Evolutionary conservation across 345 rosid species (phyloP).

Genomic region (Luvunga scandens): DNA sequence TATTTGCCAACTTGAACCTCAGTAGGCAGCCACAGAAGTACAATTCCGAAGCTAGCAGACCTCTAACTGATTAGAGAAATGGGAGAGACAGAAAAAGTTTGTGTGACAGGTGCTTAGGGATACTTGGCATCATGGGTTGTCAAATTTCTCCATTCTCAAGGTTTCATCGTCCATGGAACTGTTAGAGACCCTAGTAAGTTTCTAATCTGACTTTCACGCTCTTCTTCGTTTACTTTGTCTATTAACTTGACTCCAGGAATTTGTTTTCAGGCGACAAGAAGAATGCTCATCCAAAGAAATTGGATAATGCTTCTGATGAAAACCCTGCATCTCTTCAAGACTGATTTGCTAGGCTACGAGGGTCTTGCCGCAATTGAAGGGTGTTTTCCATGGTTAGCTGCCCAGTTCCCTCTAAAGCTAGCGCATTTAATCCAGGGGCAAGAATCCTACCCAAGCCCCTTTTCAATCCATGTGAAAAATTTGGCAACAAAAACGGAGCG

Average conservation of each 20-base stretch:
- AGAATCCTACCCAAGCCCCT: neutral
- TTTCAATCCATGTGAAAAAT: neutral
- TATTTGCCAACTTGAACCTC: neutral
- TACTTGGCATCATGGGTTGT: slow-evolving; percentile 64
- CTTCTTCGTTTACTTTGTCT: neutral
- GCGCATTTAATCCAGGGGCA: slow-evolving; percentile 34
- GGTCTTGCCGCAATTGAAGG: neutral
- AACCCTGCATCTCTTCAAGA: neutral
- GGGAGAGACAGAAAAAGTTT: slow-evolving; percentile 37
- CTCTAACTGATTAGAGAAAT: neutral
- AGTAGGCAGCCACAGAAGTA: neutral
- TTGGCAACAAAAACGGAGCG: neutral
- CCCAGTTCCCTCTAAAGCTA: slow-evolving; percentile 28
- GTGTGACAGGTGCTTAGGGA: slow-evolving; percentile 81
- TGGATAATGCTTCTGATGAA: neutral
- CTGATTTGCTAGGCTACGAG: neutral
- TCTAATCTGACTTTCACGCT: neutral
- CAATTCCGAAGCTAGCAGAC: neutral
- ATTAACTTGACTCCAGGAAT: neutral
- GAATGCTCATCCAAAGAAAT: neutral
- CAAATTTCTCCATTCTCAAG: slow-evolving; percentile 52
- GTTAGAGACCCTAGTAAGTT: slow-evolving; percentile 51
- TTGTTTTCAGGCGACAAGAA: neutral
- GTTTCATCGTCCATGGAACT: slow-evolving; percentile 59
- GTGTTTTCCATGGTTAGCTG: slow-evolving; percentile 41